Evolutionary conservation across 2,329 filamentous ascomycete genomes (phyloP).

Genomic region (Ploettnerulaceae sp.): DNA sequence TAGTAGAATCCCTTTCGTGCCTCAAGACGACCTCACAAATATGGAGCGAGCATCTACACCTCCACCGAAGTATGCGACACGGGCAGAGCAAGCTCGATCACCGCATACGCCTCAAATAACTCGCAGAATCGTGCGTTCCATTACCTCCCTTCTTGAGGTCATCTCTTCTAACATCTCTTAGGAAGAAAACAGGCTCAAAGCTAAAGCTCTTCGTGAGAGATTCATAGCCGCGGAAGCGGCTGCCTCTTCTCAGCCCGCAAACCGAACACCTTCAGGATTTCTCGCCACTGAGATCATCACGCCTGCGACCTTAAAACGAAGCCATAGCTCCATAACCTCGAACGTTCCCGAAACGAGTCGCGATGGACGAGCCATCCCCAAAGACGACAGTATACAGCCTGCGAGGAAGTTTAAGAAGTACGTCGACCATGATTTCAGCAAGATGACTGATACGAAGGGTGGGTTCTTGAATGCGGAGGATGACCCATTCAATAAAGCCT

Average conservation of each 20-base stretch:
- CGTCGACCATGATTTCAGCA: constrained; percentile 95
- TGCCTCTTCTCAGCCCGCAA: constrained; percentile 31
- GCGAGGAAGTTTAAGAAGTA: constrained; percentile 88
- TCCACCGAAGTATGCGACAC: background rate
- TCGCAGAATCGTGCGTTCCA: constrained; percentile 47
- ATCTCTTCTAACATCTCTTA: constrained; percentile 35
- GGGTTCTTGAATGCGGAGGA: constrained; percentile 89
- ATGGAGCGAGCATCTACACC: constrained; percentile 4
- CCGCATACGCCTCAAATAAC: constrained; percentile 52
- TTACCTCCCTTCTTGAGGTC: background rate
- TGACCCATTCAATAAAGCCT: constrained; percentile 80
- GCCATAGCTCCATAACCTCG: constrained; percentile 54
- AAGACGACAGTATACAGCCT: constrained; percentile 45
- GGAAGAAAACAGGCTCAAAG: constrained; percentile 83
- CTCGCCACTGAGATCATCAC: constrained; percentile 58
- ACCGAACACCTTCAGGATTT: constrained; percentile 61
- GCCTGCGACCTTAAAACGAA: constrained; percentile 63
- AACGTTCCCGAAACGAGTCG: constrained; percentile 55
- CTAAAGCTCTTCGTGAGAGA: constrained; percentile 78
- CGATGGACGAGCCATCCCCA: constrained; percentile 52
- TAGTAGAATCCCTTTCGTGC: too few species aligned
- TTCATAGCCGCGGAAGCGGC: constrained; percentile 57
- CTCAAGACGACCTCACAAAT: background rate
- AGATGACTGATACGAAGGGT: constrained; percentile 97
- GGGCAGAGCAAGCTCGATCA: constrained; percentile 29